Evolutionary conservation across 2,329 filamentous ascomycete species (phyloP).

Genomic region (Beauveria pseudobassiana): DNA sequence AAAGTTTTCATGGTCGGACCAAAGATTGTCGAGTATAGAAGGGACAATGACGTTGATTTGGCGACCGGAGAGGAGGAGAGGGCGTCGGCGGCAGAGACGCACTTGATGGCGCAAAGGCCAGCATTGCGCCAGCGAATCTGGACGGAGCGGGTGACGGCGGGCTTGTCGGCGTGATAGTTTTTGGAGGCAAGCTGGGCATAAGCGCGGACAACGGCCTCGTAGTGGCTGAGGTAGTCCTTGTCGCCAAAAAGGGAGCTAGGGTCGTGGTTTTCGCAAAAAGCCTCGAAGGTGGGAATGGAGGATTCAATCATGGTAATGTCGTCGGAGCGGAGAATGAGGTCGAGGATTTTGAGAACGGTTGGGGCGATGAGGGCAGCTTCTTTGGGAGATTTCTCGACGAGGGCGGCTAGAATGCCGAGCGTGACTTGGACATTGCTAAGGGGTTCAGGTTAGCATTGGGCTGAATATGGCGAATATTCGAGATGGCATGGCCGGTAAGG

Average conservation of each 20-base stretch:
- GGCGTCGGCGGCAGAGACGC: constrained; percentile 71
- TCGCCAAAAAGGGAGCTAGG: constrained; percentile 78
- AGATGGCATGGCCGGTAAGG: background rate
- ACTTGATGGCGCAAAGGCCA: constrained; percentile 71
- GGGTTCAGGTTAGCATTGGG: constrained; percentile 5
- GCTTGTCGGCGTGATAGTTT: constrained; percentile 42
- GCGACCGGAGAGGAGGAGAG: constrained; percentile 67
- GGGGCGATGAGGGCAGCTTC: constrained; percentile 84
- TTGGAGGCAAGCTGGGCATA: constrained; percentile 77
- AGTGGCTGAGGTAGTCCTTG: constrained; percentile 72
- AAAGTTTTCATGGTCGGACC: constrained; percentile 64
- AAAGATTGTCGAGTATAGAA: constrained; percentile 79
- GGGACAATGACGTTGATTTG: constrained; percentile 76
- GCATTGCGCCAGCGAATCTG: constrained; percentile 70
- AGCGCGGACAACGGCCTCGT: constrained; percentile 69
- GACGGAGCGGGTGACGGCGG: constrained; percentile 59
- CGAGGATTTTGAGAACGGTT: constrained; percentile 77
- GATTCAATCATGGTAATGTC: constrained; percentile 92
- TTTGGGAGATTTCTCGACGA: constrained; percentile 88
- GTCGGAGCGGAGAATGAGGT: constrained; percentile 72
- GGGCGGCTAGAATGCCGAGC: constrained; percentile 79
- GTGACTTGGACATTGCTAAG: constrained; percentile 86
- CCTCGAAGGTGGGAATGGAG: constrained; percentile 76
- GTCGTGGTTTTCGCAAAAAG: constrained; percentile 85
- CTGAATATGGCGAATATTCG: background rate